Base-by-base conservation (phyloP, 2,329 filamentous ascomycete species). In the Clarireedia monteithiana region DNA sequence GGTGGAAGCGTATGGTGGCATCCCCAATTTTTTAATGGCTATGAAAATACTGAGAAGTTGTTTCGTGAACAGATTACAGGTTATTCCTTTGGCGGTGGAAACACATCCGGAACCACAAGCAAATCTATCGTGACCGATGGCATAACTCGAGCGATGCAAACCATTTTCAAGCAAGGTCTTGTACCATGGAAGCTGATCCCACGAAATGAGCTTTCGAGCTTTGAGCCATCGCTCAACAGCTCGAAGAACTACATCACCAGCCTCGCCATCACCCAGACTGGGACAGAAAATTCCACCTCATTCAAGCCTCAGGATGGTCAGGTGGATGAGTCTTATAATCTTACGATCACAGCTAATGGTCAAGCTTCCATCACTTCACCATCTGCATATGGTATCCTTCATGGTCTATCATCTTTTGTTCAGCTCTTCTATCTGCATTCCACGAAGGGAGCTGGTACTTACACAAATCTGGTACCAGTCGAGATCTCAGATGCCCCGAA, bases 381-480 rank as follows among this genome's bases (percentile, higher is more conserved):
- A 38, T 83, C 86, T 1, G 84, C 85, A 15, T 79, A 81, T 6
- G 89, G 89, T 50, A 74, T 91, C 36, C 75, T 89, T 17, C 82
- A 82, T 61, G 89, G 80, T n/a, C 76, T 95, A 23, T 85, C 88
- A 62, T 85, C 87, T 2, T 89, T 94, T 66, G 78, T 80, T 0
- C 89, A 95, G 73, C 79, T 95, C 15, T 94, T 94, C 73, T 92
- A 83, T 72, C 70, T 82, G 68, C 85, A 89, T 71, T 83, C 84
- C 40, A 67, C 75, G 3, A 14, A 24, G 17, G 80, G 79, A 5
- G 65, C 74, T 5, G 79, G 74, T 9, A 70, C 77, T 1, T 95
- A 95, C 73, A 90, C 86, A 1, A 78, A 78, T 0, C 71, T 82
- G 39, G 87, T 85, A 1, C 91, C 91, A 0, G 77, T 95, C 3